Conservation (phyloP, 2,329 filamentous ascomycete genomes). For the Gaeumannomyces tritici region DNA sequence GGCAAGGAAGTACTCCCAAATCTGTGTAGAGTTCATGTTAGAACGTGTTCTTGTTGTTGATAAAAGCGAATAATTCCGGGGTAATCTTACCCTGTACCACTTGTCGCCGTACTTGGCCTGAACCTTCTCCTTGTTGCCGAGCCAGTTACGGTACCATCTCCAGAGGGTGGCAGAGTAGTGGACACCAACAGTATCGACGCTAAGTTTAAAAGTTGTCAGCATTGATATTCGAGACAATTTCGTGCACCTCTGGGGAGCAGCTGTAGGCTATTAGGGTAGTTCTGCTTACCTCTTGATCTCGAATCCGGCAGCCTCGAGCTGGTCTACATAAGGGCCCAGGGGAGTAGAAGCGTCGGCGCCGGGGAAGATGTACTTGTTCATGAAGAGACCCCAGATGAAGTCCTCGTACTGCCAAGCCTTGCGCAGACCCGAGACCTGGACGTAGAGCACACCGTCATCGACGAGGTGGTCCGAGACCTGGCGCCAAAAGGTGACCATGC, state of each 20-base stretch:
- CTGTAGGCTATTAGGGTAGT: too few relatives aligned
- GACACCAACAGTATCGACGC: slow-evolving; percentile 84
- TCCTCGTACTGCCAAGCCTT: slow-evolving; percentile 98
- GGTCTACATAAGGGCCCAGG: slow-evolving; percentile 76
- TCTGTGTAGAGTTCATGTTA: slow-evolving; percentile 41
- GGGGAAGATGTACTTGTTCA: slow-evolving; percentile 99
- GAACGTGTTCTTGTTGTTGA: background rate
- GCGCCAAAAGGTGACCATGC: slow-evolving; percentile 69
- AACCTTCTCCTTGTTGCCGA: slow-evolving; percentile 86
- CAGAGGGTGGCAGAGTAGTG: slow-evolving; percentile 96
- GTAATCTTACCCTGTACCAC: slow-evolving; percentile 77
- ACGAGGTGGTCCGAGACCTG: slow-evolving; percentile 95
- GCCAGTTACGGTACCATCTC: slow-evolving; percentile 99
- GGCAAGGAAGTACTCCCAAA: slow-evolving; percentile 88
- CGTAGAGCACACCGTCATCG: slow-evolving; percentile 90
- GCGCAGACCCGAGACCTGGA: slow-evolving; percentile 89
- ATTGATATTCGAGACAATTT: too few relatives aligned
- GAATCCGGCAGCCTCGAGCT: slow-evolving; percentile 77
- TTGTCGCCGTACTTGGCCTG: slow-evolving; percentile 88
- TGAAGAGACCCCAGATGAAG: slow-evolving; percentile 95
- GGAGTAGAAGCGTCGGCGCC: slow-evolving; percentile 93
- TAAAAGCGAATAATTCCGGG: too few relatives aligned
- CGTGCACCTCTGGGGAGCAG: too few relatives aligned
- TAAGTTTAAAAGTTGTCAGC: slow-evolving; percentile 5
- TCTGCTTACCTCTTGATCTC: slow-evolving; percentile 62